Percentiles rank a stretch among this genome's conserved stretches.
phyloP scores from a whole-genome alignment of 169 alveolate species.

The Eimeria necatrix region DNA sequence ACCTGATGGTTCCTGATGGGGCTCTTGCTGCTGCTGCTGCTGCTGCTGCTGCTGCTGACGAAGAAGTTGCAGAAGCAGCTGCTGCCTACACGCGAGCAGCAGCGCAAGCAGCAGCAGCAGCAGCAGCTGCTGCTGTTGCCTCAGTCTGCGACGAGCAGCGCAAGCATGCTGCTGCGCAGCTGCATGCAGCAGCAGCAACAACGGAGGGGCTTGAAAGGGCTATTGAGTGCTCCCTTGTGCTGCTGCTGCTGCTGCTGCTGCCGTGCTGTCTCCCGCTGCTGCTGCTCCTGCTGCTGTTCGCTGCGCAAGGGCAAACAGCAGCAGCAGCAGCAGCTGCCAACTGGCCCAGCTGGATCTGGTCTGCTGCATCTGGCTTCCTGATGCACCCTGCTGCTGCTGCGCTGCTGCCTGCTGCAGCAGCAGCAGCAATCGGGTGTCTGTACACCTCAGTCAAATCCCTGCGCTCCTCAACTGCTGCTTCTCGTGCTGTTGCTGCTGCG shows the following conservation, averaged over 20 bases:
- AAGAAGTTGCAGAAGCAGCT: too few relatives aligned
- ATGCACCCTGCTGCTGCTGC: neutral
- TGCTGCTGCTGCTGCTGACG: neutral
- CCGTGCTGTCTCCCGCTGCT: neutral
- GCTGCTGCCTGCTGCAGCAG: constrained; percentile 16
- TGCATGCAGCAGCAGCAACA: neutral
- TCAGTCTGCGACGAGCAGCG: neutral
- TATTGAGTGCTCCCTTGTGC: neutral
- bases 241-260: constrained; percentile 2
- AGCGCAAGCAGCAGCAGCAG: too few relatives aligned
- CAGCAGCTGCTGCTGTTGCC: neutral
- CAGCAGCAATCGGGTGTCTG: neutral
- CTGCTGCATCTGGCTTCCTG: neutral
- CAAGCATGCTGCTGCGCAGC: neutral
- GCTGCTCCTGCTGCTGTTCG: neutral
- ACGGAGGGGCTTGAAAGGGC: neutral
- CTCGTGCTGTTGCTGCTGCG: constrained; percentile 29
- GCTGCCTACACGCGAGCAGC: too few relatives aligned
- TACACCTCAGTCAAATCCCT: neutral
- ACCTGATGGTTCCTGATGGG: too few relatives aligned
- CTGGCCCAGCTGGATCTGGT: neutral
- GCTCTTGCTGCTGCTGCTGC: neutral
- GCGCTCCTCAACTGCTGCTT: neutral
- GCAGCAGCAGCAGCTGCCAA: too few relatives aligned
- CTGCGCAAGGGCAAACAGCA: neutral